Base-by-base conservation (phyloP, 306 rosid genomes). In the Castanea mollissima region DNA sequence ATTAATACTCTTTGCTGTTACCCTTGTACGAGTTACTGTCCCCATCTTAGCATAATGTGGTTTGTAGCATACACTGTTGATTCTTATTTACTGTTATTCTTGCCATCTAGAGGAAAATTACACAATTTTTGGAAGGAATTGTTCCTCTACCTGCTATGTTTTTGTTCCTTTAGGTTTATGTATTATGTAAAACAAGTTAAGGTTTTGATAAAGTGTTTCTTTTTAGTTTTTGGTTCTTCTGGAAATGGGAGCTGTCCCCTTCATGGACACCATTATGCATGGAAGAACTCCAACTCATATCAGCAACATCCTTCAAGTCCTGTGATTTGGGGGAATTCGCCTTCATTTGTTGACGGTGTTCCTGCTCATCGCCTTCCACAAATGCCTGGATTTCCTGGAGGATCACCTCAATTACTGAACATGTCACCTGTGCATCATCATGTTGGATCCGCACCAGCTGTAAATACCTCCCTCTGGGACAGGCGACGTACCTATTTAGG, bases 381-480 rank as follows among this genome's bases (percentile, higher is more conserved):
- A 73, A 81, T 88, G 71, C 85, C 93, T 38, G 83, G 89, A 81
- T 89, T 90, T 88, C 88, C 92, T 77, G 73, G 90, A 79, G 58
- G 91, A 73, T 76, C 88, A 13, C 86, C 92, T 76, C 92, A 87
- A 76, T 81, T 89, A 78, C 86, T 90, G 78, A 86, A 80, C 55
- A 80, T 89, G 70, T 83, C 95, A 51, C 87, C 88, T 75, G 56
- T 89, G 35, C 88, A 84, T 32, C 93, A 85, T 64, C 97, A 87
- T 69, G 92, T 90, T 76, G 97, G 97, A 75, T 92, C 95, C 58
- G 97, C 97, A 54, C 97, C 97, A 1, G 90, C 86, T 68, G 86
- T 90, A 71, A 90, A 92, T 5, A 90, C 89, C 77, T 90, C 95
- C 15, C 89, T 87, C 9, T 92, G 97, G 97, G 95, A 90, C 71